Evolutionary conservation across 1,284 basidiomycete genomes (phyloP).

Genomic region (Heterobasidion annosum): DNA sequence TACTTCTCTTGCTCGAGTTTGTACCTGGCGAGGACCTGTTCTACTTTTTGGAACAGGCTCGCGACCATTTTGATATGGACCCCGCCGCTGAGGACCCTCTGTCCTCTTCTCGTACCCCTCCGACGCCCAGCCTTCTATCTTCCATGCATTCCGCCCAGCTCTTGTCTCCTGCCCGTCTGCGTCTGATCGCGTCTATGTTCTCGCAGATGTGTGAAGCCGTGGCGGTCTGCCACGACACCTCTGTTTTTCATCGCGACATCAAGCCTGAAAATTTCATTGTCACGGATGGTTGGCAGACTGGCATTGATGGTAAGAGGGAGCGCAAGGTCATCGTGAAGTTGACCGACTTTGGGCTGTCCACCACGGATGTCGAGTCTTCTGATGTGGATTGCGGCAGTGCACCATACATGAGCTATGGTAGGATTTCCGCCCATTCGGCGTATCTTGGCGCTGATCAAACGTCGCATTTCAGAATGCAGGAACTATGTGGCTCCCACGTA

Average conservation of each 20-base stretch:
- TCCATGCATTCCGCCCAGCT: slow-evolving; percentile 77
- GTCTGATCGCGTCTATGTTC: slow-evolving; percentile 95
- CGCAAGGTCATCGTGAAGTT: slow-evolving; percentile 86
- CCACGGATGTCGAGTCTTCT: slow-evolving; percentile 78
- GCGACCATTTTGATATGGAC: slow-evolving; percentile 68
- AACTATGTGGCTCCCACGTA: slow-evolving; percentile 95
- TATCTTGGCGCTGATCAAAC: slow-evolving; percentile 4
- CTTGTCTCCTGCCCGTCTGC: slow-evolving; percentile 79
- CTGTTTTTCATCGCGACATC: slow-evolving; percentile 95
- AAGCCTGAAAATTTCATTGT: slow-evolving; percentile 97
- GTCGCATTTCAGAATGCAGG: slow-evolving; percentile 69
- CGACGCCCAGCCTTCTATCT: slow-evolving; percentile 90
- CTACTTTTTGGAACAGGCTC: slow-evolving; percentile 93
- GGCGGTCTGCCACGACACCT: slow-evolving; percentile 88
- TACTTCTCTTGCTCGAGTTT: slow-evolving; percentile 81
- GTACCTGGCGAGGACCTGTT: slow-evolving; percentile 96
- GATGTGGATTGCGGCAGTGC: slow-evolving; percentile 99
- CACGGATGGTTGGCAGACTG: slow-evolving; percentile 64
- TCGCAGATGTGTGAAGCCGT: slow-evolving; percentile 97
- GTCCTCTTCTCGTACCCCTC: slow-evolving; percentile 64
- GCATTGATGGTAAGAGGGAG: slow-evolving; percentile 49
- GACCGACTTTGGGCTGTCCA: slow-evolving; percentile 95
- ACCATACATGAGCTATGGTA: slow-evolving; percentile 97
- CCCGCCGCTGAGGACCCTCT: slow-evolving; percentile 30
- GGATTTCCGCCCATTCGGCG: slow-evolving; percentile 16